These are phyloP conservation scores for Neocallimastix lanati DNA, from an alignment of 192 early-diverging fungal genomes.

Conservation along the genomic window DNA sequence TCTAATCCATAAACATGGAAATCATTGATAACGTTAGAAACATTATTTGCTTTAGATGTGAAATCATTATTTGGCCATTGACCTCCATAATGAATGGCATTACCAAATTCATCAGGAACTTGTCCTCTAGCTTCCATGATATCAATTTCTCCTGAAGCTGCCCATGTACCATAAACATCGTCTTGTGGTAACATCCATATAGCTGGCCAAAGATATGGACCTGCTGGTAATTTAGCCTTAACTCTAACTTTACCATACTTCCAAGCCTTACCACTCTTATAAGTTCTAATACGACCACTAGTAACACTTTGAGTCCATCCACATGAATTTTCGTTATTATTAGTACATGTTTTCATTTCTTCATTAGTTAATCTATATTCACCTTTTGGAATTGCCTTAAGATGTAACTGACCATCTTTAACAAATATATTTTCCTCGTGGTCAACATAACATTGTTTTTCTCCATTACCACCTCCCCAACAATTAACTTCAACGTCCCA, in stretches of 20 bases:
- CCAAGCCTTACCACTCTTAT: neutral
- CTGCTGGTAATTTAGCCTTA: neutral
- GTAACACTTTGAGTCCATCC: neutral
- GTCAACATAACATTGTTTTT: too few species aligned
- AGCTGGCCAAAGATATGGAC: neutral
- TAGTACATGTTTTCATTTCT: neutral
- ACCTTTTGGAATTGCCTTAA: too few species aligned
- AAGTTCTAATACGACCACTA: neutral
- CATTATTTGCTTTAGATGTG: neutral
- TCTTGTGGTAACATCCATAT: too few species aligned
- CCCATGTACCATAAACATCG: too few species aligned
- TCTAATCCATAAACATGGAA: neutral
- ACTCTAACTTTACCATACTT: too few species aligned
- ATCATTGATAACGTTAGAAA: neutral
- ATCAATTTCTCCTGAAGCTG: too few species aligned
- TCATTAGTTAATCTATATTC: neutral
- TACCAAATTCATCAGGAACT: neutral
- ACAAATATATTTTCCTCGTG: too few species aligned
- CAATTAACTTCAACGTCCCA: neutral
- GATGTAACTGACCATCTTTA: too few species aligned
- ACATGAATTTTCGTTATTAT: neutral
- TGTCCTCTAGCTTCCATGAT: too few species aligned
- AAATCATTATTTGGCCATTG: too few species aligned
- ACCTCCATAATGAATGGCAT: neutral
- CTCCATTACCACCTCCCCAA: neutral